phyloP scores from a whole-genome alignment of 495 filamentous ascomycete species.

The Pyrenula aspistea region DNA sequence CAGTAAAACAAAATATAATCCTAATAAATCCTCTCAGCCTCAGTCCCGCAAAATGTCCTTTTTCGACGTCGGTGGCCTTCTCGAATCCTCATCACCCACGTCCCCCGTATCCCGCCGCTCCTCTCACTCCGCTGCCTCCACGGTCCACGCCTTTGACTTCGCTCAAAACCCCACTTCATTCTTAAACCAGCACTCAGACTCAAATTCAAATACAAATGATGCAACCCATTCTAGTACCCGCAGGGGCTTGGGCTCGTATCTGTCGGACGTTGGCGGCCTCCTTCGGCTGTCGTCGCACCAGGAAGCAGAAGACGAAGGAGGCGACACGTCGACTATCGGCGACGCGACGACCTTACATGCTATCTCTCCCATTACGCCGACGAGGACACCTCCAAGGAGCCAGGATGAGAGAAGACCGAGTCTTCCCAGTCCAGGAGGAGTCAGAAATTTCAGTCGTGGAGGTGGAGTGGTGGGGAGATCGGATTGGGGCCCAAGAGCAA shows the following conservation, averaged over 20 bases:
- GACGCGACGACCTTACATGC: constrained; percentile 23
- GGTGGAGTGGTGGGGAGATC: neutral
- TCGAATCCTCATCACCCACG: constrained; percentile 23
- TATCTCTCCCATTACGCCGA: constrained; percentile 11
- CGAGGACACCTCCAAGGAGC: constrained; percentile 1
- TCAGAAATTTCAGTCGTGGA: neutral
- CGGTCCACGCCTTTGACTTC: constrained; percentile 1
- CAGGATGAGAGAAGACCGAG: neutral
- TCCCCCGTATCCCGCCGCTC: constrained; percentile 5
- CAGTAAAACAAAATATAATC: neutral
- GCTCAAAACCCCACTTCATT: neutral
- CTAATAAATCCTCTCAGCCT: constrained; percentile 4
- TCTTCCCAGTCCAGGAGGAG: neutral
- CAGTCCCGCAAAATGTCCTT: constrained; percentile 47
- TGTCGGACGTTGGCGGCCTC: constrained; percentile 49
- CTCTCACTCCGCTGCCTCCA: constrained; percentile 3
- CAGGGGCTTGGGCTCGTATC: constrained; percentile 34
- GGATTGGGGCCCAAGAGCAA: too few relatives aligned
- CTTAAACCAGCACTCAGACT: neutral
- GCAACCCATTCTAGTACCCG: neutral
- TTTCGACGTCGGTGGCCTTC: constrained; percentile 59
- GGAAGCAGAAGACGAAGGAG: constrained; percentile 3
- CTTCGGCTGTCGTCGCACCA: constrained; percentile 17
- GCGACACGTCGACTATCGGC: constrained; percentile 12
- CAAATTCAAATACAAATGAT: neutral